Evolutionary conservation across 2,329 filamentous ascomycete species (phyloP).

Genomic region (Epichloe aotearoae): DNA sequence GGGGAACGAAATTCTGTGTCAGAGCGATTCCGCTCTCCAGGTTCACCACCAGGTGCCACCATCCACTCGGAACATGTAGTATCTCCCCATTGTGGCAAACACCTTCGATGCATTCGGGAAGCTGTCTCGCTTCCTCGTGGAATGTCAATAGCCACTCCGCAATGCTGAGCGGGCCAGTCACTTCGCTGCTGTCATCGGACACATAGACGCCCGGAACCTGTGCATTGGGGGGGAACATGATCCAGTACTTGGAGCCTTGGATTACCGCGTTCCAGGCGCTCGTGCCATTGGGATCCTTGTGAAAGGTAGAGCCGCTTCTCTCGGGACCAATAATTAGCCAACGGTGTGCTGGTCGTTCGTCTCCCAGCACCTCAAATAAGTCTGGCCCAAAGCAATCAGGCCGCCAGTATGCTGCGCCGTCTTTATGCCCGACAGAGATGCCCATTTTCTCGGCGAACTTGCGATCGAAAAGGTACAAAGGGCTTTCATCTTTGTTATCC

Average conservation of each 20-base stretch:
- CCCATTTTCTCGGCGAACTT: conserved; percentile 78
- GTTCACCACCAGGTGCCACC: conserved; percentile 96
- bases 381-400: conserved; percentile 80
- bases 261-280: conserved; percentile 92
- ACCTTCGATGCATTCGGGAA: conserved; percentile 70
- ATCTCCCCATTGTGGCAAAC: conserved; percentile 77
- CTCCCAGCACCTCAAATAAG: conserved; percentile 65
- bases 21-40: conserved; percentile 73
- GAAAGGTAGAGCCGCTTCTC: conserved; percentile 83
- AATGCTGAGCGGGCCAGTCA: conserved; percentile 86
- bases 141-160: conserved; percentile 93
- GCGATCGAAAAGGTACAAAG: conserved; percentile 84
- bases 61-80: conserved; percentile 82
- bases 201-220: conserved; percentile 83
- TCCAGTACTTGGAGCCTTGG: conserved; percentile 90
- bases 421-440: conserved; percentile 44
- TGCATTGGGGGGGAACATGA: conserved; percentile 80
- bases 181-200: conserved; percentile 78
- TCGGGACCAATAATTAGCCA: conserved; percentile 89
- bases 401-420: conserved; percentile 54
- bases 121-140: conserved; percentile 65
- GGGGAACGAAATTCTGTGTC: conserved; percentile 90
- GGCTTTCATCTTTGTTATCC: conserved; percentile 70
- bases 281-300: conserved; percentile 65
- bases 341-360: conserved; percentile 70